A percentile compares a stretch with the other conserved stretches of the same genome.
Conservation (phyloP, 2,329 filamentous ascomycete genomes). For the Cladorrhinum sp. region DNA sequence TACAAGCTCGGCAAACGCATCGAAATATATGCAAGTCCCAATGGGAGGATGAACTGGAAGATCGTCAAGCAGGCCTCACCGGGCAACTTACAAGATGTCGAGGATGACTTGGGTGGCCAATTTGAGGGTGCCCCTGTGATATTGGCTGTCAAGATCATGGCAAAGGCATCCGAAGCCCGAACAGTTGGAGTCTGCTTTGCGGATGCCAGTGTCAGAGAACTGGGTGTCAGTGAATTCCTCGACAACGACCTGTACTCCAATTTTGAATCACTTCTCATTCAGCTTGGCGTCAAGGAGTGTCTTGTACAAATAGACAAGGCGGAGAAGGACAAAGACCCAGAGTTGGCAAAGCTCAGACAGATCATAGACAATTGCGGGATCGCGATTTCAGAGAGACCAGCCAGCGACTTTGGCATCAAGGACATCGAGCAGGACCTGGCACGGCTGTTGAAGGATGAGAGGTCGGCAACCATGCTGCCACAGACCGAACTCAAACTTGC, state of each 20-base stretch:
- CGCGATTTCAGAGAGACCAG: slow-evolving; percentile 76
- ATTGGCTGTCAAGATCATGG: slow-evolving; percentile 85
- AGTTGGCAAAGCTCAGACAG: slow-evolving; percentile 79
- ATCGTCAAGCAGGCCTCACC: slow-evolving; percentile 88
- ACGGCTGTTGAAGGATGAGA: slow-evolving; percentile 82
- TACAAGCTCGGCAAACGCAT: slow-evolving; percentile 87
- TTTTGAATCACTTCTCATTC: slow-evolving; percentile 93
- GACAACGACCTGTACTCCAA: slow-evolving; percentile 99
- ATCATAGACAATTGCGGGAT: slow-evolving; percentile 93
- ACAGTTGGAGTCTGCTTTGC: slow-evolving; percentile 95
- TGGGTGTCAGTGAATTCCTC: slow-evolving; percentile 96
- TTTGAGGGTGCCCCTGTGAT: slow-evolving; percentile 92
- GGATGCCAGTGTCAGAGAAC: slow-evolving; percentile 90
- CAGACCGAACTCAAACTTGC: slow-evolving; percentile 92
- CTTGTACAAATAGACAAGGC: slow-evolving; percentile 75
- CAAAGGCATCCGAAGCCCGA: slow-evolving; percentile 80
- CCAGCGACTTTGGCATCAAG: slow-evolving; percentile 75
- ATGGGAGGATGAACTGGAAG: slow-evolving; percentile 86
- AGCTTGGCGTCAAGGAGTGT: slow-evolving; percentile 92
- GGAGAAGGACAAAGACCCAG: slow-evolving; percentile 83
- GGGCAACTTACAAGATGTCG: slow-evolving; percentile 93
- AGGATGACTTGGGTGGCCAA: slow-evolving; percentile 86
- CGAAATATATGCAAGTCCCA: slow-evolving; percentile 80
- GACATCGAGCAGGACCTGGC: slow-evolving; percentile 96
- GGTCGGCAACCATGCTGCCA: slow-evolving; percentile 70